Evolutionary conservation across 306 rosid species (phyloP).

Genomic region (Senna siamea): DNA sequence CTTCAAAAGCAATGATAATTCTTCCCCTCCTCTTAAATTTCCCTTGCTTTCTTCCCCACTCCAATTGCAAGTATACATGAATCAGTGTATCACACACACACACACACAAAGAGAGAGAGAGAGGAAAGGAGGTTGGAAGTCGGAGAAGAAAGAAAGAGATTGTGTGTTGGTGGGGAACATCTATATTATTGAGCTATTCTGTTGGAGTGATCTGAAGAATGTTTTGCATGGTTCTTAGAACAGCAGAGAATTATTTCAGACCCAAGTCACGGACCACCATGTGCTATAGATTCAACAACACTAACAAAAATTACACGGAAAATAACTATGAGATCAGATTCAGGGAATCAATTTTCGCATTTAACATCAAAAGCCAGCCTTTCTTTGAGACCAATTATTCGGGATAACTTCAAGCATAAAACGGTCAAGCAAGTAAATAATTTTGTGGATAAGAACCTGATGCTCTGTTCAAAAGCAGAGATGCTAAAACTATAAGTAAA

Average conservation of each 20-base stretch:
- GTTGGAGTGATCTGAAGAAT: conserved; percentile 30
- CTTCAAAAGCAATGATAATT: conserved; percentile 12
- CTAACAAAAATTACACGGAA: conserved; percentile 28
- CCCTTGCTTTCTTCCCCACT: neutral
- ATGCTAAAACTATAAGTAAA: conserved; percentile 38
- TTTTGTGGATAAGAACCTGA: conserved; percentile 65
- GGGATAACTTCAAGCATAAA: conserved; percentile 44
- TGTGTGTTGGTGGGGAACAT: conserved; percentile 38
- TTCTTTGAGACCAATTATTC: neutral
- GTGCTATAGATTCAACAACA: conserved; percentile 29
- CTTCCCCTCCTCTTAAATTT: neutral
- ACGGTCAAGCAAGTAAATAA: conserved; percentile 41
- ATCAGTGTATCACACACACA: neutral
- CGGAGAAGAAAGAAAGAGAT: neutral
- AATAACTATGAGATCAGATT: conserved; percentile 30
- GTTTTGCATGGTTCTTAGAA: conserved; percentile 30
- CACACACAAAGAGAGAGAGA: too few species aligned
- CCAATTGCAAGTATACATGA: neutral
- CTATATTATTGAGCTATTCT: conserved; percentile 20
- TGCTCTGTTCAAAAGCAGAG: conserved; percentile 47
- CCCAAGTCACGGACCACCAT: conserved; percentile 30
- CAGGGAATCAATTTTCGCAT: conserved; percentile 38
- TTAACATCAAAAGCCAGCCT: conserved; percentile 38
- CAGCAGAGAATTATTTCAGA: conserved; percentile 13
- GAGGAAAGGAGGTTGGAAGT: neutral